phyloP scores from a whole-genome alignment of 345 rosid species.

The Hibiscus syriacus region DNA sequence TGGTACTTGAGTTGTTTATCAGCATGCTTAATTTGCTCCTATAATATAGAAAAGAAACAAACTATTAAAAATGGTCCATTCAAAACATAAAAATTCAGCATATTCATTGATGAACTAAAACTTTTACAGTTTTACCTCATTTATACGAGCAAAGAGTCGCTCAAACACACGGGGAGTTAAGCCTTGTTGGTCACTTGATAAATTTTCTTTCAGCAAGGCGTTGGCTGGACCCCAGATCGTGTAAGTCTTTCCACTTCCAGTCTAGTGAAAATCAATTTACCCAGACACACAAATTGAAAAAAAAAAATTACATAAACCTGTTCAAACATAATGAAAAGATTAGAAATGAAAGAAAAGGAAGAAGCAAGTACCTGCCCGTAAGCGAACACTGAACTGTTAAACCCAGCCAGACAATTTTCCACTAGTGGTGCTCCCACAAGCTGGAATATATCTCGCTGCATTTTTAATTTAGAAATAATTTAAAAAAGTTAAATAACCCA shows the following conservation, averaged over 20 bases:
- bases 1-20: constrained; percentile 87
- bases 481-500: not conserved
- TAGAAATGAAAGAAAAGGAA: not conserved
- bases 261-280: constrained; percentile 36
- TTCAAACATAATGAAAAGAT: not conserved
- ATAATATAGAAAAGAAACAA: constrained; percentile 15
- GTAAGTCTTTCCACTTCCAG: constrained; percentile 96
- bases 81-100: not conserved
- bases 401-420: constrained; percentile 93
- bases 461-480: not conserved
- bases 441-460: constrained; percentile 76
- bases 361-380: constrained; percentile 78
- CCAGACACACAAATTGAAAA: not conserved
- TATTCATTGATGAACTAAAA: constrained; percentile 8
- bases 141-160: constrained; percentile 68
- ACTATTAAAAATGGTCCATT: constrained; percentile 1
- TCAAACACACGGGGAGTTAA: constrained; percentile 88
- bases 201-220: constrained; percentile 55
- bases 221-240: constrained; percentile 99
- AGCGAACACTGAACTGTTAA: constrained; percentile 96
- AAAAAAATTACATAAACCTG: not conserved
- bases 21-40: constrained; percentile 86
- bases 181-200: constrained; percentile 70
- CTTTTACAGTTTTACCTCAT: constrained; percentile 57
- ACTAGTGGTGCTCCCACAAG: constrained; percentile 88